Evolutionary conservation across 1,284 basidiomycete genomes (phyloP), one percentile per base, ranked within the genome.

Genomic region (Pyrrhoderma lamaoense): DNA sequence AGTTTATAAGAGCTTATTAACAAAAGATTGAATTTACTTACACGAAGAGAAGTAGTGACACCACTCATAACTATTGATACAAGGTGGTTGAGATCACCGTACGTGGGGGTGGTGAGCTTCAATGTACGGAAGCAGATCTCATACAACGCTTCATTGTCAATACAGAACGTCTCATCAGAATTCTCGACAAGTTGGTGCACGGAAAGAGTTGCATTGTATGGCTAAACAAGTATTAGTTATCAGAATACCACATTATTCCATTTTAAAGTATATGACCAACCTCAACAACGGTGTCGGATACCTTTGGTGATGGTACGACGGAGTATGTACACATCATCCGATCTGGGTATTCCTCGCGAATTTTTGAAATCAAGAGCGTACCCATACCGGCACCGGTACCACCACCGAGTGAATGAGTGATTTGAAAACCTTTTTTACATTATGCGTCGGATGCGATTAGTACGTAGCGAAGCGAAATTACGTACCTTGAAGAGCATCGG

Each of bases 51-150:
- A 56, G 93, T 96, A 9, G 93, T 94, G 67, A 94, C 89, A 67
- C 95, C 95, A 47, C 90, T 93, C 96, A 99, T 99, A 68, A 98
- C 96, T 60, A 92, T 82, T 25, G 93, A 95, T 50, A 99, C 93
- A 58, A 99, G 84, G 68, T 94, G 89, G 80, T 98, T 98, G 57
- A 98, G 84, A 68, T 98, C 93, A 60, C 91, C 93, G 68, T 97
- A 96, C 8, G 90, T 93, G 31, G 95, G 94, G 43, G 90, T 90
- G 45, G 84, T 81, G 57, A 96, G 82, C 76, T 97, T 97, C 66
- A 98, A 80, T 43, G 94, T 96, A 63, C 91, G 82, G 83, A 95
- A 93, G 75, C 93, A 96, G 65, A 98, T 98, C 66, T 98, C 93
- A 73, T 96, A 96, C 53, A 98, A 83, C 34, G 95, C 95, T 70